A percentile compares a stretch with the other conserved stretches of the same genome.
phyloP scores from a whole-genome alignment of 2,329 filamentous ascomycete genomes.

The Fusarium nodosum region DNA sequence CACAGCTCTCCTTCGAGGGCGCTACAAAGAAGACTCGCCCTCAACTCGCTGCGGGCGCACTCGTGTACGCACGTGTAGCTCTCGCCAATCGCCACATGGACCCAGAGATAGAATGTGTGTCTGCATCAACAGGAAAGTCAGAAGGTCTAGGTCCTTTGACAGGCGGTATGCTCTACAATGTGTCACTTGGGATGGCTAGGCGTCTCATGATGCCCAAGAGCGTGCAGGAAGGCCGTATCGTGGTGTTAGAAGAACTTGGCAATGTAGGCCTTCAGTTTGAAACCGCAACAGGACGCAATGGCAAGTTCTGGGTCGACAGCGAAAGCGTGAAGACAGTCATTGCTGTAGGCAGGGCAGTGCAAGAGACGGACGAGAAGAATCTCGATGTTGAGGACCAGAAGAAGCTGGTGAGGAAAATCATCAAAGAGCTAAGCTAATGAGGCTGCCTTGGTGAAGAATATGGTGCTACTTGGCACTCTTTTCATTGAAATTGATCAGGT shows the following conservation, averaged over 20 bases:
- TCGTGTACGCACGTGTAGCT: constrained; percentile 90
- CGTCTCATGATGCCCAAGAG: constrained; percentile 77
- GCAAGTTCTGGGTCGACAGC: constrained; percentile 90
- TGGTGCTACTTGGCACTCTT: constrained; percentile 38
- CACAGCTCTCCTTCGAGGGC: constrained; percentile 91
- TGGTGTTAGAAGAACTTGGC: constrained; percentile 84
- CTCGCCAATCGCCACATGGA: constrained; percentile 87
- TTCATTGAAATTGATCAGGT: constrained; percentile 41
- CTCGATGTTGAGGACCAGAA: constrained; percentile 76
- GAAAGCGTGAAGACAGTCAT: constrained; percentile 79
- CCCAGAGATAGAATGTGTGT: constrained; percentile 90
- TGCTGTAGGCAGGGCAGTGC: constrained; percentile 82
- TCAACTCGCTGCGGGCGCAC: constrained; percentile 76
- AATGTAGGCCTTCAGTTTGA: constrained; percentile 86
- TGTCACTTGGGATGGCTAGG: constrained; percentile 86
- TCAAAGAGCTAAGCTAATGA: constrained; percentile 69
- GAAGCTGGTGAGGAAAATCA: constrained; percentile 75
- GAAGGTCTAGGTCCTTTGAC: constrained; percentile 88
- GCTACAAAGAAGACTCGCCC: constrained; percentile 94
- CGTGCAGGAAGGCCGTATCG: constrained; percentile 72
- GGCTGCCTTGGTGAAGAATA: constrained; percentile 11
- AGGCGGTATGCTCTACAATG: constrained; percentile 86
- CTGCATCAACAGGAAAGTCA: constrained; percentile 85
- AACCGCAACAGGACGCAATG: constrained; percentile 93
- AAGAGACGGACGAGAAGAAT: constrained; percentile 78